Conservation (phyloP, 495 filamentous ascomycete genomes). For the Daldinia caldariorum region DNA sequence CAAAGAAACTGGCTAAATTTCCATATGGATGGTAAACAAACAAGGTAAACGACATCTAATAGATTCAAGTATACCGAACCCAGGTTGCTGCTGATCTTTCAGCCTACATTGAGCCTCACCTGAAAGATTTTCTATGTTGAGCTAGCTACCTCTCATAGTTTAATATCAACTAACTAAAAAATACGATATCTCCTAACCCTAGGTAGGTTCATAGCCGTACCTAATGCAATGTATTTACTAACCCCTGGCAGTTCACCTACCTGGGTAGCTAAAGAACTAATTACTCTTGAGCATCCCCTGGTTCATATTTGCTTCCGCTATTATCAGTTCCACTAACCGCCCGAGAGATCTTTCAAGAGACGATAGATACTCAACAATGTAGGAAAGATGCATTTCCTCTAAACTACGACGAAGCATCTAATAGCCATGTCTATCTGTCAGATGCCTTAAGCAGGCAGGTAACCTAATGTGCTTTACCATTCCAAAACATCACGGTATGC, state of each 20-base stretch:
- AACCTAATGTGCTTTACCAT: not conserved
- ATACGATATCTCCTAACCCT: not conserved
- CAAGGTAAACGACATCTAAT: no score
- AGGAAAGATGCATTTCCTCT: constrained; percentile 1
- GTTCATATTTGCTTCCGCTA: constrained; percentile 23
- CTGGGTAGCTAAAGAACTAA: constrained; percentile 21
- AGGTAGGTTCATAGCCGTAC: not conserved
- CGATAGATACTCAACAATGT: constrained; percentile 8
- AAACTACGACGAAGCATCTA: not conserved
- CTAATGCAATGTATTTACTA: not conserved
- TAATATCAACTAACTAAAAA: not conserved
- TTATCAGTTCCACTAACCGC: constrained; percentile 37
- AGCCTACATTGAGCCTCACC: constrained; percentile 36
- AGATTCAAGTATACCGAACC: constrained; percentile 25
- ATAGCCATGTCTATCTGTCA: not conserved
- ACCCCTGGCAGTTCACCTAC: constrained; percentile 15
- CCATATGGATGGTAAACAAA: no score
- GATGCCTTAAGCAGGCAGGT: no score
- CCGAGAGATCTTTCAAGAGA: constrained; percentile 14
- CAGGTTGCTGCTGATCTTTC: constrained; percentile 37
- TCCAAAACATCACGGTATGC: not conserved
- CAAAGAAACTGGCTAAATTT: no score
- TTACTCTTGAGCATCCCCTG: constrained; percentile 33
- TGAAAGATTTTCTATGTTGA: constrained; percentile 25
- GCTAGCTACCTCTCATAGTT: not conserved